Base-by-base conservation (phyloP, 805 yeast genomes). In the Candida nanaspora region DNA sequence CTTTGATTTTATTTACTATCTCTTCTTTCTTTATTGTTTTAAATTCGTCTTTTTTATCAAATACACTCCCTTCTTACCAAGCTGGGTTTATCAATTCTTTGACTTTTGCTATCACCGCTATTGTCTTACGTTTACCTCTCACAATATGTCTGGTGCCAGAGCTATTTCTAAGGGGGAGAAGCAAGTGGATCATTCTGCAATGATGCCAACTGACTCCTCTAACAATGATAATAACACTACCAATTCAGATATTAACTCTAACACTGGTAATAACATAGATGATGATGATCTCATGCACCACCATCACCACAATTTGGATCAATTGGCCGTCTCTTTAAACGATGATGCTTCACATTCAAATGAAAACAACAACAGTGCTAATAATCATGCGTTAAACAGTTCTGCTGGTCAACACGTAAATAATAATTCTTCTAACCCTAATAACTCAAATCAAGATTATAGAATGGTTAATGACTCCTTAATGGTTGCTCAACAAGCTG, bases 241-340 rank as follows among this genome's bases (percentile, higher is more conserved):
- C n/a, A n/a, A n/a, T n/a, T n/a, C n/a, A n/a, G n/a, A n/a, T n/a
- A n/a, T n/a, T n/a, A n/a, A n/a, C n/a, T n/a, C n/a, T n/a, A n/a
- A n/a, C n/a, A 10, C 16, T 14, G 19, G 28, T 13, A 29, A 21
- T 19, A 14, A 22, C 10, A 6, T 21, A 8, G 21, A 28, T 13
- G 35, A 30, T 15, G 40, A 38, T 7, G 40, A 38, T 8, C 11
- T 38, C 8, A 31, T 38, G n/a, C n/a, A n/a, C 19, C 18, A 23
- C 13, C 35, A 38, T 14, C 40, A 30, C 11, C 40, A 38, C n/a
- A 31, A 19, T 31, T 31, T 38, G 10, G 40, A 38, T 38, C 40
- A 38, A 21, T 20, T 34, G 14, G 33, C 38, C 8, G 40, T 40
- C 14, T 16, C 19, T n/a, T 19, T 32, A 5, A 13, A 21, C 13